phyloP scores from a whole-genome alignment of 1,139 yeast species.

The Geotrichum siamense region DNA sequence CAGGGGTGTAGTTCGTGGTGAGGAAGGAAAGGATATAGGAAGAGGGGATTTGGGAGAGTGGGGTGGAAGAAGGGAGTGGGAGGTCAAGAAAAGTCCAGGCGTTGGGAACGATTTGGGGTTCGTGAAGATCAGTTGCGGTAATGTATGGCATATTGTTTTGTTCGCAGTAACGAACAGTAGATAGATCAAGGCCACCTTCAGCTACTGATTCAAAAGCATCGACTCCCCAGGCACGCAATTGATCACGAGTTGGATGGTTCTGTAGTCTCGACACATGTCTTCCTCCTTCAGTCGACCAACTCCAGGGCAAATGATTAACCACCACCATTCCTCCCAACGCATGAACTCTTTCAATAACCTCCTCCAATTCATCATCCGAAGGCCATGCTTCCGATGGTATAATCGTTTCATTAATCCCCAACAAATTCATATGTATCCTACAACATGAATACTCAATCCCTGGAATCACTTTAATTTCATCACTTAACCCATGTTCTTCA shows the following conservation, averaged over 20 bases:
- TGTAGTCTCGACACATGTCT: conserved; percentile 21
- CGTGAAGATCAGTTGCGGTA: conserved; percentile 25
- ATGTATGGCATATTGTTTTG: conserved; percentile 21
- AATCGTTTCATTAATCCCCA: conserved; percentile 26
- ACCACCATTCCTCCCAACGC: conserved; percentile 25
- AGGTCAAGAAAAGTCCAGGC: conserved; percentile 25
- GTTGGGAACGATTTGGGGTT: conserved; percentile 20
- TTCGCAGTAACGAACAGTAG: conserved; percentile 22
- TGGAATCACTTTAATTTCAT: conserved; percentile 22
- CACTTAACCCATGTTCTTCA: conserved; percentile 2
- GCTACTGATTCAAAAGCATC: conserved; percentile 26
- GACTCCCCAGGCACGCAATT: conserved; percentile 25
- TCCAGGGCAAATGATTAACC: conserved; percentile 28
- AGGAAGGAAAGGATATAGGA: background rate
- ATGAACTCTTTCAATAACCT: conserved; percentile 22
- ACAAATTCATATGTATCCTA: conserved; percentile 28
- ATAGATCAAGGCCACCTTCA: conserved; percentile 24
- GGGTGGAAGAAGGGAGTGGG: background rate
- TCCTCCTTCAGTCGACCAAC: conserved; percentile 21
- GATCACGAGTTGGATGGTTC: conserved; percentile 24
- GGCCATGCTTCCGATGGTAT: conserved; percentile 23
- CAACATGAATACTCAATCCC: conserved; percentile 29
- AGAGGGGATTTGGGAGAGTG: background rate
- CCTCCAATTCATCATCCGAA: conserved; percentile 21
- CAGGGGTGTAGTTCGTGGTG: background rate